Evolutionary conservation across 2,329 filamentous ascomycete species (phyloP), one percentile per base, ranked within the genome.

Genomic region (Diaporthe nobilis): DNA sequence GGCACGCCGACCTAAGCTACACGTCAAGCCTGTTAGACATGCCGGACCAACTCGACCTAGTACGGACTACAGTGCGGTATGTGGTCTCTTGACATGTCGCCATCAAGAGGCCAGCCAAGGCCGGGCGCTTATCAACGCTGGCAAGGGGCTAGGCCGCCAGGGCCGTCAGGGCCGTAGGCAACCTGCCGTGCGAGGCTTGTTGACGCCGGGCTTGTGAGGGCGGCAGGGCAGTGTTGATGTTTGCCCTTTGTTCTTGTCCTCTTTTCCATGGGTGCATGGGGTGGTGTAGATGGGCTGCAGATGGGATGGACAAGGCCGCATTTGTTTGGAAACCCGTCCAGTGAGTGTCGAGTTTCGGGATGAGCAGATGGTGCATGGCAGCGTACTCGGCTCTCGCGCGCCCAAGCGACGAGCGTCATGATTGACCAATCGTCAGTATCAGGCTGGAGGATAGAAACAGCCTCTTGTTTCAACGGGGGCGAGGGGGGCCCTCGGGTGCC

Each of bases 391-490:
- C 65, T 70, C 65, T 55, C 49, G 49, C 34, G 65, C 34, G 34
- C 49, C 49, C 47, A 70, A 55, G 47, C 65, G 65, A 63, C 39
- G 42, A 68, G 31, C 72, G 42, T 37, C 72, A 71, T 61, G 44
- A 51, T 61, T 60, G 42, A 74, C 53, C 65, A 49, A 74, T 51
- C 12, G 51, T 42, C 22, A 51, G 28, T 57, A 44, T 39, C 34
- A 53, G 42, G 57, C 71, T 63, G 55, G 47, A 39, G 42, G 77
- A 75, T 71, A 79, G 80, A 83, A 83, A 83, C 80, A 81, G 79
- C 72, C 73, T 80, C 79, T 79, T 81, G 83, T 84, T 84, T 84
- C 82, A 81, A 83, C 77, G 78, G 77, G 73, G 74, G 65, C 17
- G 58, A 22, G 65, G 49, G 49, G 34, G 65, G 49, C 28, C 44